Evolutionary conservation across 1,284 basidiomycete genomes (phyloP).

Genomic region (Trametes versicolor): DNA sequence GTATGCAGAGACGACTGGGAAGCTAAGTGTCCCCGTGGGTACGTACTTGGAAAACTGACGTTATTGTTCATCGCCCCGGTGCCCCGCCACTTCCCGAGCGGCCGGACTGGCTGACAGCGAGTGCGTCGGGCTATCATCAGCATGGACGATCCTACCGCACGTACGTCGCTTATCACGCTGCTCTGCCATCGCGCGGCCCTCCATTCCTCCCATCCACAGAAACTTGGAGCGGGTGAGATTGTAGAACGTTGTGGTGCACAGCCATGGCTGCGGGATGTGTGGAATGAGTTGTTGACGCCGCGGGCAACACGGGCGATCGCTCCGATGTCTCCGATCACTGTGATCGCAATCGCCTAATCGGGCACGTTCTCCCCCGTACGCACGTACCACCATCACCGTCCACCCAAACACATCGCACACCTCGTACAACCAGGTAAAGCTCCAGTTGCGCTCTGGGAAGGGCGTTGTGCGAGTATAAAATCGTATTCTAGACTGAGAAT

Average conservation of each 20-base stretch:
- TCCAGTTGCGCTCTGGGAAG: background rate
- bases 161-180: background rate
- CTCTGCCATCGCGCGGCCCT: background rate
- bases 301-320: constrained; percentile 13
- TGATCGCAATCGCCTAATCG: constrained; percentile 18
- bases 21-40: background rate
- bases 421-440: background rate
- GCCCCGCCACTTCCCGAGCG: background rate
- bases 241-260: constrained; percentile 6
- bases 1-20: background rate
- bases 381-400: constrained; percentile 11
- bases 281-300: constrained; percentile 15
- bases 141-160: background rate
- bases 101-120: no score
- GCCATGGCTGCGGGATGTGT: constrained; percentile 18
- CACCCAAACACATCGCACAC: background rate
- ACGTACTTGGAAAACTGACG: background rate
- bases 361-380: constrained; percentile 4
- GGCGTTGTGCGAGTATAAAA: background rate
- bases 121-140: background rate
- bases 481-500: constrained; percentile 14
- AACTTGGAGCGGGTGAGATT: background rate
- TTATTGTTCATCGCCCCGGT: background rate
- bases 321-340: constrained; percentile 10
- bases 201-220: background rate